Base-by-base conservation (phyloP, 2,329 filamentous ascomycete genomes). In the Colletotrichum liaoningense region DNA sequence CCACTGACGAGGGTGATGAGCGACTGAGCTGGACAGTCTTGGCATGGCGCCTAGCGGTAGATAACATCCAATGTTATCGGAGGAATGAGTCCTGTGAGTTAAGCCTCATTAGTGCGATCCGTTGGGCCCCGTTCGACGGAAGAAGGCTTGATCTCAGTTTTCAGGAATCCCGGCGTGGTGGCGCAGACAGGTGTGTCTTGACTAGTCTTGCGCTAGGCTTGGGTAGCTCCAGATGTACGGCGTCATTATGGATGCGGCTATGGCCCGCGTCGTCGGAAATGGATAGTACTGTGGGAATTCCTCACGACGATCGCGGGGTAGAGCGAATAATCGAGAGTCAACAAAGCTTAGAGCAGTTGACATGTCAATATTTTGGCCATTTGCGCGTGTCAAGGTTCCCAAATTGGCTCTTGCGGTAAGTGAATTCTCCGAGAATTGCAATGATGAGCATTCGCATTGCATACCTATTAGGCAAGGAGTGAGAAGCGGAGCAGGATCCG, bases 1-100 rank as follows among this genome's bases (percentile, higher is more conserved):
- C 71, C 71, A 60, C 71, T 71, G 67, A 73, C 71, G 71, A 59
- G 33, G 60, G 35, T 22, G 56, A 57, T 14, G 55, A 70, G 33
- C 55, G 16, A 60, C 33, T 6, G 14, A 56, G 56, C 56, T 30
- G 46, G 38, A 30, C 62, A 38, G 19, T 65, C 71, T 71, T 73
- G 67, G 67, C 67, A 62, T 65, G 67, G 71, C 62, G 60, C 46
- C 38, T 12, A 22, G n/a, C 30, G 42, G 55, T 52, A 60, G 26
- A 62, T 33, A 55, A 56, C 46, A 63, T 38, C 24, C 7, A 19
- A 30, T 30, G 52, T 22, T 42, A 38, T 56, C 30, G 62, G 30
- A 35, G 28, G 30, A 30, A 38, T 24, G 30, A 11, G 62, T 19
- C 49, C 14, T 52, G 60, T 19, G 30, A n/a, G 26, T 54, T 35